A percentile compares a stretch with the other conserved stretches of the same genome.
phyloP scores from a whole-genome alignment of 805 yeast species.

The Grigorovia humatica region DNA sequence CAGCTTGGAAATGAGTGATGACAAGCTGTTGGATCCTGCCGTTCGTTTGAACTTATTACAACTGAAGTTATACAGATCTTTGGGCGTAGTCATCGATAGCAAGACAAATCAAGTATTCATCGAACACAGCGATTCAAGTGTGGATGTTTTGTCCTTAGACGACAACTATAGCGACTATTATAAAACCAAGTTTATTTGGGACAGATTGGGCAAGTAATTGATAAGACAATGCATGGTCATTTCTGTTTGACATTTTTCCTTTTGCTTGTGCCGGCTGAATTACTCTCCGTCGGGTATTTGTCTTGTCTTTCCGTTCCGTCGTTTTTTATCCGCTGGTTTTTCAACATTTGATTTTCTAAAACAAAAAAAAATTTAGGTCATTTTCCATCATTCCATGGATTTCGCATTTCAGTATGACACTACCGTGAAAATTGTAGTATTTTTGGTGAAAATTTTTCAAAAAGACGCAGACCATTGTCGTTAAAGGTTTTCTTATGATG shows the following conservation, averaged over 20 bases:
- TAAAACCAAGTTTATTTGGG: conserved; percentile 73
- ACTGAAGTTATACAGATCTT: conserved; percentile 46
- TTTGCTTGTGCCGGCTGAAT: too few species aligned
- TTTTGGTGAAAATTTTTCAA: conserved; percentile 14
- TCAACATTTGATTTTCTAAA: neutral
- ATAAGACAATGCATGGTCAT: too few species aligned
- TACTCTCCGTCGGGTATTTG: too few species aligned
- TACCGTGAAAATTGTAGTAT: conserved; percentile 19
- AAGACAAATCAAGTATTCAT: conserved; percentile 37
- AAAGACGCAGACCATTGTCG: conserved; percentile 6
- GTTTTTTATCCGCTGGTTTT: too few species aligned
- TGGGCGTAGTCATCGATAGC: conserved; percentile 45
- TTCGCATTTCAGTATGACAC: conserved; percentile 8
- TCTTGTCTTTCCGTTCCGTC: too few species aligned
- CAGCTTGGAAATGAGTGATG: neutral
- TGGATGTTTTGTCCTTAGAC: conserved; percentile 42
- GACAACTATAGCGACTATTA: conserved; percentile 53
- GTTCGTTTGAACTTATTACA: conserved; percentile 20
- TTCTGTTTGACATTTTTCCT: too few species aligned
- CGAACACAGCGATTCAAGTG: conserved; percentile 29
- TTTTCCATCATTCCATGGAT: conserved; percentile 8
- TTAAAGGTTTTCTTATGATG: conserved; percentile 2
- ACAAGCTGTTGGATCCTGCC: neutral
- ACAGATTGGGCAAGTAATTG: conserved; percentile 25
- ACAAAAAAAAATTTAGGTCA: neutral